Percentiles rank a stretch among this genome's conserved stretches.
Evolutionary conservation across 257 asterid genomes (phyloP).

Genomic region (Fraxinus pennsylvanica): DNA sequence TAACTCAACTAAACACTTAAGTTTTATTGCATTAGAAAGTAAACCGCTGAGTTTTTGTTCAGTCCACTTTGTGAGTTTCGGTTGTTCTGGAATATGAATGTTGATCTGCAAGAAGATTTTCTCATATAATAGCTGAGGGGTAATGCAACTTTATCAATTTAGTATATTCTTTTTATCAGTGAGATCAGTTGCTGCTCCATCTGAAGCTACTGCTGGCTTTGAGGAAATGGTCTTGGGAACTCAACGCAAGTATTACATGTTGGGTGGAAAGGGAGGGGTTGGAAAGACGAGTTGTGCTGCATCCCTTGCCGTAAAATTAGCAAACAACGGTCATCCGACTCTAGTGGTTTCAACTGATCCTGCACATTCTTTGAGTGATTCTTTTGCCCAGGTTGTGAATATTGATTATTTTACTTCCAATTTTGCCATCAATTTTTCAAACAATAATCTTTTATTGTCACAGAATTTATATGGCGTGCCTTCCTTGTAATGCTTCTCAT

Average conservation of each 20-base stretch:
- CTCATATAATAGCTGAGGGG: slow-evolving; percentile 20
- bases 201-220: slow-evolving; percentile 68
- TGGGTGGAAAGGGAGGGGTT: slow-evolving; percentile 98
- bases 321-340: slow-evolving; percentile 95
- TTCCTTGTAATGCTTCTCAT: slow-evolving; percentile 22
- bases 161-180: slow-evolving; percentile 53
- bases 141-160: slow-evolving; percentile 5
- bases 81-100: background rate
- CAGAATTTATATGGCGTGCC: slow-evolving; percentile 14
- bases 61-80: background rate
- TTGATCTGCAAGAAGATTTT: background rate
- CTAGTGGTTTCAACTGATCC: slow-evolving; percentile 99
- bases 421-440: background rate
- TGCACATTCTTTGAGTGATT: slow-evolving; percentile 97
- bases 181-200: slow-evolving; percentile 72
- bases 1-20: background rate
- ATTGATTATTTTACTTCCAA: background rate
- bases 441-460: background rate
- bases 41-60: background rate
- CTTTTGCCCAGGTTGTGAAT: slow-evolving; percentile 87
- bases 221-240: slow-evolving; percentile 93
- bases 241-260: slow-evolving; percentile 91
- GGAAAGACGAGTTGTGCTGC: slow-evolving; percentile 99
- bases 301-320: slow-evolving; percentile 94
- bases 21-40: slow-evolving; percentile 3